A percentile compares a stretch with the other conserved stretches of the same genome.
Evolutionary conservation across 768 basidiomycete genomes (phyloP).

Genomic region (Coprinopsis marcescibilis): DNA sequence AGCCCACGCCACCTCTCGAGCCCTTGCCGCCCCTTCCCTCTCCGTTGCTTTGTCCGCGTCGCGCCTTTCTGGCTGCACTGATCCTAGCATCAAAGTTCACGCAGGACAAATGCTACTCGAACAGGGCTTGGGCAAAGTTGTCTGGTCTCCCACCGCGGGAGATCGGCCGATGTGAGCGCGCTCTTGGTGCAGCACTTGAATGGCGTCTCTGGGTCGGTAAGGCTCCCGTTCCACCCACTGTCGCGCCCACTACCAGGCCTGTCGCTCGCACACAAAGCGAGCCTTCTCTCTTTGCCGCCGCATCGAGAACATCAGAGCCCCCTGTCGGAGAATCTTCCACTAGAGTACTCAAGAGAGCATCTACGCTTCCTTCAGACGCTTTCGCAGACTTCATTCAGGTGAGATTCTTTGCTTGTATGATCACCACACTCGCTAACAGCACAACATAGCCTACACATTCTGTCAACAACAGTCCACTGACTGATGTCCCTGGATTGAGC

Average conservation of each 20-base stretch:
- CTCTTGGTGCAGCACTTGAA: slow-evolving; percentile 77
- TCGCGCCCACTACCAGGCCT: slow-evolving; percentile 20
- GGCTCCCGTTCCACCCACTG: slow-evolving; percentile 27
- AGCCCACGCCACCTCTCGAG: too few relatives aligned
- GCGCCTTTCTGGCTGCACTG: slow-evolving; percentile 82
- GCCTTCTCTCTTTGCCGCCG: slow-evolving; percentile 19
- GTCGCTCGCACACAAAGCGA: slow-evolving; percentile 52
- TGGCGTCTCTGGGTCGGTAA: slow-evolving; percentile 96
- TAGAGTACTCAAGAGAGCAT: too few relatives aligned
- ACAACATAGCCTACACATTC: neutral
- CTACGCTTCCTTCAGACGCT: slow-evolving; percentile 35
- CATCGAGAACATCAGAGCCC: slow-evolving; percentile 11
- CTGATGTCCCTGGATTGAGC: slow-evolving; percentile 51
- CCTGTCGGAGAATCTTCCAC: too few relatives aligned
- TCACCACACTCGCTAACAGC: neutral
- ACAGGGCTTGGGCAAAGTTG: slow-evolving; percentile 90
- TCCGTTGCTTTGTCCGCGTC: slow-evolving; percentile 80
- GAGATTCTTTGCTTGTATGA: neutral
- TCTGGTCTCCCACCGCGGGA: slow-evolving; percentile 84
- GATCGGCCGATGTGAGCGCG: slow-evolving; percentile 84
- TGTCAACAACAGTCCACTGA: slow-evolving; percentile 33
- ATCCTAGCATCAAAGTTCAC: slow-evolving; percentile 90
- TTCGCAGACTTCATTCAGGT: slow-evolving; percentile 11
- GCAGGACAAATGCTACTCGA: slow-evolving; percentile 91
- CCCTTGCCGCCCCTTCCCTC: slow-evolving; percentile 50